Evolutionary conservation across 768 basidiomycete genomes (phyloP), one percentile per base, ranked within the genome.

Genomic region (Cyclocybe cylindracea): DNA sequence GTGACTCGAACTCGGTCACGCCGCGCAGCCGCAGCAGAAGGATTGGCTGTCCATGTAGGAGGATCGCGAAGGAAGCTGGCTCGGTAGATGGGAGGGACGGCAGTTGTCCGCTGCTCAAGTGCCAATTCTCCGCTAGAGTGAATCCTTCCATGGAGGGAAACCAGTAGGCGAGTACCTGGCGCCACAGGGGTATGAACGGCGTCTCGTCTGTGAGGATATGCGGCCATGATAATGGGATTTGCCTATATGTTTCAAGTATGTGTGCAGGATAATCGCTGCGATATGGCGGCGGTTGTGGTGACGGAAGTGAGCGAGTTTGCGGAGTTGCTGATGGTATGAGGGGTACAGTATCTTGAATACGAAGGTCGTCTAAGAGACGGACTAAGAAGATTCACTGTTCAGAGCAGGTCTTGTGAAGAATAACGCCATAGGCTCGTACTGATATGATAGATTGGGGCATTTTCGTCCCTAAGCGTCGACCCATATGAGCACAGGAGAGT

Each of bases 151-250:
- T 29, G 10, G 34, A 18, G 16, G 61, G 58, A 45, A 61, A 61
- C 60, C 60, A 61, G 35, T 55, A 55, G 33, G 53, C 49, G 6
- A 62, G 47, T 4, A 62, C 34, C 14, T 52, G 53, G 7, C 46
- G 48, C 58, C 61, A 62, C 11, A 62, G 48, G 16, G 55, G 50
- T 45, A 44, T 55, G 39, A 41, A 52, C 5, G 24, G 14, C 14
- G 32, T 18, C 11, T 24, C 33, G 45, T 55, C 50, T 24, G 36
- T 50, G 1, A 37, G 6, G 18, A 13, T 13, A n/a, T 16, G 19
- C 10, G 18, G 14, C 34, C 13, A 19, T 16, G 33, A 51, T n/a
- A 24, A 24, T 24, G 24, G 24, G 24, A 24, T 24, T 24, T 48
- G 24, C n/a, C 19, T 33, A 4, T 46, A 37, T 7, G 51, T 56